Conservation (phyloP, 2,329 filamentous ascomycete genomes). For the Cladorrhinum sp. region DNA sequence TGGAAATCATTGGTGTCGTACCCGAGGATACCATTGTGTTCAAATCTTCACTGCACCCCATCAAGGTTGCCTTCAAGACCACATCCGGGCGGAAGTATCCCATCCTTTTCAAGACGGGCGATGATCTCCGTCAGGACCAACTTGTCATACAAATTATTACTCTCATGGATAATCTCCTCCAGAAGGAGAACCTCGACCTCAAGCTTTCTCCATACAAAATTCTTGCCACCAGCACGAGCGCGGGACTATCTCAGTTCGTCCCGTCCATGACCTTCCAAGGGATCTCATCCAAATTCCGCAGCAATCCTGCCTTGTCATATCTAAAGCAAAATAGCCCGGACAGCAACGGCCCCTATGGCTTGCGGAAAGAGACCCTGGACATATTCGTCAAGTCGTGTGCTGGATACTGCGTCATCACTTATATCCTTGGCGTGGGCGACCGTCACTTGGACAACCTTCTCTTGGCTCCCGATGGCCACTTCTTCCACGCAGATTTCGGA, state of each 20-base stretch:
- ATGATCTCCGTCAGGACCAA: conserved; percentile 94
- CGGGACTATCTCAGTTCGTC: conserved; percentile 91
- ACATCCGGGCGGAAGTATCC: conserved; percentile 74
- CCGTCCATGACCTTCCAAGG: conserved; percentile 80
- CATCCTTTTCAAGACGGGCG: conserved; percentile 95
- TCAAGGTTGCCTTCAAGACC: conserved; percentile 88
- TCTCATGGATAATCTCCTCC: conserved; percentile 91
- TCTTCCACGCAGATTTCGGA: conserved; percentile 98
- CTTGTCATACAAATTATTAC: conserved; percentile 96
- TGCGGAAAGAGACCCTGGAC: conserved; percentile 89
- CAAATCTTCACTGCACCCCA: conserved; percentile 89
- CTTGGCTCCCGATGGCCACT: conserved; percentile 83
- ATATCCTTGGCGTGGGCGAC: conserved; percentile 93
- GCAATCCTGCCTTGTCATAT: conserved; percentile 72
- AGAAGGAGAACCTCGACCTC: conserved; percentile 93
- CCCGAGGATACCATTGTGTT: conserved; percentile 88
- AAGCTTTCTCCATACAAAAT: conserved; percentile 96
- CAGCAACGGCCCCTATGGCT: conserved; percentile 72
- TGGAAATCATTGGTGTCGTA: conserved; percentile 74
- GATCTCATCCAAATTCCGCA: conserved; percentile 78
- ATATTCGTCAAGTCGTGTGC: conserved; percentile 95
- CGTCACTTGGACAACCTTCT: conserved; percentile 94
- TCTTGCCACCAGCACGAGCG: conserved; percentile 83
- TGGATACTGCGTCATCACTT: conserved; percentile 97
- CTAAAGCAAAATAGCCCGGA: conserved; percentile 89